A percentile compares a stretch with the other conserved stretches of the same genome.
phyloP scores from a whole-genome alignment of 2,329 filamentous ascomycete genomes.

The Chaetomium globosum region DNA sequence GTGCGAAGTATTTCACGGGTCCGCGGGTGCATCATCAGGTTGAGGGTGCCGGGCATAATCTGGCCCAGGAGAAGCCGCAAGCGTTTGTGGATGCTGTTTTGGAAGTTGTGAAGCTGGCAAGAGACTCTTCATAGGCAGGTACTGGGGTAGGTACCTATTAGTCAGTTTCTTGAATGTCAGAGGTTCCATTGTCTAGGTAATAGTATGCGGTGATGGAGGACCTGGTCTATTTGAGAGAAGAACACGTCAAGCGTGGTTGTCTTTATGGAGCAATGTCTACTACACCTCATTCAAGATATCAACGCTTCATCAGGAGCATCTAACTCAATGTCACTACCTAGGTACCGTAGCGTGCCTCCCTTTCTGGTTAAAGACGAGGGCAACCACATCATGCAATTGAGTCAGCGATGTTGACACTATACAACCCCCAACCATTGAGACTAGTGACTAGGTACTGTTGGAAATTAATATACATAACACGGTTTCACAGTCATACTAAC shows the following conservation, averaged over 20 bases:
- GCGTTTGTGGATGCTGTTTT: conserved; percentile 15
- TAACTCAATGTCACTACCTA: too few species aligned
- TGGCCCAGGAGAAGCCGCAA: conserved; percentile 17
- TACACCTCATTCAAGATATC: too few species aligned
- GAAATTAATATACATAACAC: too few species aligned
- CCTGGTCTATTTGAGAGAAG: neutral
- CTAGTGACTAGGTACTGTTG: too few species aligned
- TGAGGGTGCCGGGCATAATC: conserved; percentile 3
- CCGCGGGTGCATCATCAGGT: conserved; percentile 13
- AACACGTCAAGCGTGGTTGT: neutral
- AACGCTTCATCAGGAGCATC: neutral
- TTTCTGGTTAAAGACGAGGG: too few species aligned
- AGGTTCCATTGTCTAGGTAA: neutral
- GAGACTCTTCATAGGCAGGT: neutral
- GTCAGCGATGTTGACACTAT: too few species aligned
- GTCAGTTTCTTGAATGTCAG: neutral
- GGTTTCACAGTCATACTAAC: too few species aligned
- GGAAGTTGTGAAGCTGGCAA: conserved; percentile 8
- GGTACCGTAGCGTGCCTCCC: too few species aligned
- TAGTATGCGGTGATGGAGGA: neutral
- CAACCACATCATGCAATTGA: too few species aligned
- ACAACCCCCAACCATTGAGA: too few species aligned
- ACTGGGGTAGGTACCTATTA: too few species aligned
- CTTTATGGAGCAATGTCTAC: neutral
- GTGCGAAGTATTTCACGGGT: conserved; percentile 17